These are phyloP conservation scores for Pisolithus tinctorius DNA, from an alignment of 768 basidiomycete genomes.

Conservation along the genomic window DNA sequence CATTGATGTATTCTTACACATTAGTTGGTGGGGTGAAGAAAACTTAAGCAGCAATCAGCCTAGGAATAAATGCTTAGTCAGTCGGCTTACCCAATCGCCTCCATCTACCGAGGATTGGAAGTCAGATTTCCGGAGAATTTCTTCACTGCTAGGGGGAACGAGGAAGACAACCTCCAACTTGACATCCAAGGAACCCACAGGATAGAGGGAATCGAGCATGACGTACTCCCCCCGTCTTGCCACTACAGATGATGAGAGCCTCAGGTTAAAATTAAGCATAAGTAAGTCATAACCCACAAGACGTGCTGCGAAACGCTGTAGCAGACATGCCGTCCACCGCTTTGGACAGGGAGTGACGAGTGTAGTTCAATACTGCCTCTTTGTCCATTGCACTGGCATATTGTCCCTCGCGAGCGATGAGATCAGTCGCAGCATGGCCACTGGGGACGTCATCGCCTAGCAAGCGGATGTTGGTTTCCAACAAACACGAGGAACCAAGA, in stretches of 20 bases:
- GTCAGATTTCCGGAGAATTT: conserved; percentile 21
- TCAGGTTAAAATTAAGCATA: conserved; percentile 12
- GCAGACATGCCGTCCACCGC: conserved; percentile 49
- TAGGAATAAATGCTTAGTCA: background rate
- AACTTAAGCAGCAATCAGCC: conserved; percentile 6
- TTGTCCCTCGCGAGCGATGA: conserved; percentile 37
- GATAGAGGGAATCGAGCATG: conserved; percentile 31
- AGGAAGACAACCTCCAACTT: conserved; percentile 30
- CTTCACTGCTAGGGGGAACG: conserved; percentile 27
- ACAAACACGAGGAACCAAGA: conserved; percentile 36
- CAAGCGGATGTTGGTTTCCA: conserved; percentile 47
- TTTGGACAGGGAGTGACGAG: conserved; percentile 40
- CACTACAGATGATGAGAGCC: conserved; percentile 3
- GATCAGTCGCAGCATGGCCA: conserved; percentile 26
- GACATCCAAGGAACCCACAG: conserved; percentile 12
- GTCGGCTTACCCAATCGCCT: conserved; percentile 25
- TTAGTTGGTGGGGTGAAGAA: conserved; percentile 9
- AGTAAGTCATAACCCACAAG: conserved; percentile 30
- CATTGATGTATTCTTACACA: conserved; percentile 4
- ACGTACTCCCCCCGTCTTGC: conserved; percentile 32
- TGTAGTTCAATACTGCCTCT: conserved; percentile 30
- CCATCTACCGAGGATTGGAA: conserved; percentile 27
- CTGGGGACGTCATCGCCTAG: conserved; percentile 28
- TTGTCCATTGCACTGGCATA: conserved; percentile 31
- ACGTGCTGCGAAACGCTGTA: conserved; percentile 46